Conservation (phyloP, 805 yeast genomes). For the Zygosaccharomyces kombuchaensis region DNA sequence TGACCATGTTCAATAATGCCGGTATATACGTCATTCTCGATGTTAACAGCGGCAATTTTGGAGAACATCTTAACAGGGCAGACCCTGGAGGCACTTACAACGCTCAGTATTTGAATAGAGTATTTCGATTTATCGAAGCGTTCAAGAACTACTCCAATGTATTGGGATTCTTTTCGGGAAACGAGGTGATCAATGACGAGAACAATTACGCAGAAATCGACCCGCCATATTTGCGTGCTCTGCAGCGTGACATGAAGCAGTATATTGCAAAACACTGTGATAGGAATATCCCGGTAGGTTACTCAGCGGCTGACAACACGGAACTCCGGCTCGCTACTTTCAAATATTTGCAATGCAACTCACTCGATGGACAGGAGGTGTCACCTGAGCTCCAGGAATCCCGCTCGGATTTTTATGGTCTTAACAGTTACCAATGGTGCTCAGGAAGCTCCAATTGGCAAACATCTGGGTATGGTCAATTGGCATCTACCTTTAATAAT, state of each 20-base stretch:
- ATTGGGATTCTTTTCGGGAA: constrained; percentile 85
- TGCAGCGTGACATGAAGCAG: constrained; percentile 86
- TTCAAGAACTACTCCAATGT: constrained; percentile 81
- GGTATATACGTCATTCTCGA: constrained; percentile 87
- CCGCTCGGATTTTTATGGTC: constrained; percentile 79
- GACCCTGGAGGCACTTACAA: constrained; percentile 71
- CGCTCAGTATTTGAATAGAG: constrained; percentile 63
- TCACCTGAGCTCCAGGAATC: constrained; percentile 51
- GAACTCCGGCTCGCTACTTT: constrained; percentile 69
- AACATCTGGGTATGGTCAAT: constrained; percentile 61
- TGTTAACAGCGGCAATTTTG: constrained; percentile 67
- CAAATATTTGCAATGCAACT: constrained; percentile 77
- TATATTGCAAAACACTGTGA: constrained; percentile 65
- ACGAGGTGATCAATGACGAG: constrained; percentile 84
- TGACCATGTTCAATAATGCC: constrained; percentile 82
- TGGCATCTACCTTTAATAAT: constrained; percentile 54
- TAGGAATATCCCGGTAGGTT: constrained; percentile 89
- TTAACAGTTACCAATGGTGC: constrained; percentile 89
- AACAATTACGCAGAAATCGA: constrained; percentile 52
- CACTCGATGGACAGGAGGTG: constrained; percentile 43
- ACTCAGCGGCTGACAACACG: constrained; percentile 85
- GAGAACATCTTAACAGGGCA: constrained; percentile 67
- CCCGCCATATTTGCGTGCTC: constrained; percentile 82
- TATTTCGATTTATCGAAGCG: constrained; percentile 78
- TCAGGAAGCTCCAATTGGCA: constrained; percentile 57